Evolutionary conservation across 805 yeast genomes (phyloP), one percentile per base, ranked within the genome.

Genomic region (Nakazawaea wickerhamii): DNA sequence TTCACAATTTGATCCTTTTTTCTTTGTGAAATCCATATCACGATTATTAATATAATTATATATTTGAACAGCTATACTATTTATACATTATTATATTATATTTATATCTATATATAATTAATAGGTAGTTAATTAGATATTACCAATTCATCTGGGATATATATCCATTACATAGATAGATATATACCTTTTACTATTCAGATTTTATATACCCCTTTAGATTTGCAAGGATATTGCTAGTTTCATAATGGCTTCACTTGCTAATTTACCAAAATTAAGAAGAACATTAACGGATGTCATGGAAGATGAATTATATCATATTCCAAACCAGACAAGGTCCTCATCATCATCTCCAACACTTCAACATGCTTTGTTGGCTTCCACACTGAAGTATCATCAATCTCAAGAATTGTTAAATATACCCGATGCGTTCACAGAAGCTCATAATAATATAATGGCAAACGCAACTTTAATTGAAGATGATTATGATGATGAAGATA

Each of bases 241-340:
- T 13, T 35, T 6, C 21, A 40, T 37, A n/a, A 73, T 73, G 78
- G 65, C 77, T 18, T 73, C 79, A 13, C 55, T 68, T 41, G 72
- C 75, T n/a, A 50, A 64, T 18, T 65, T 72, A 45, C 81, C 81
- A 20, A 58, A 63, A 13, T 60, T 73, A 31, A 72, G 74, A 55
- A 71, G 78, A 50, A 66, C 81, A 17, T 55, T 75, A 41, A 73
- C 78, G 14, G 82, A 77, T 48, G 71, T 76, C 17, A 68, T 76
- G 70, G 83, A 77, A 48, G 83, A 78, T 43, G 84, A 77, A 46
- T 59, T 77, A 23, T 76, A 75, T 49, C 72, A 67, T 36, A 48
- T 57, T 20, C 68, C 69, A n/a, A 36, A 51, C n/a, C 49, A 43
- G 36, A 48, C 49, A 38, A 49, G 47, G 33, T 50, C 52, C 26